phyloP scores from a whole-genome alignment of 306 rosid species.

The Prunus fruticosa region DNA sequence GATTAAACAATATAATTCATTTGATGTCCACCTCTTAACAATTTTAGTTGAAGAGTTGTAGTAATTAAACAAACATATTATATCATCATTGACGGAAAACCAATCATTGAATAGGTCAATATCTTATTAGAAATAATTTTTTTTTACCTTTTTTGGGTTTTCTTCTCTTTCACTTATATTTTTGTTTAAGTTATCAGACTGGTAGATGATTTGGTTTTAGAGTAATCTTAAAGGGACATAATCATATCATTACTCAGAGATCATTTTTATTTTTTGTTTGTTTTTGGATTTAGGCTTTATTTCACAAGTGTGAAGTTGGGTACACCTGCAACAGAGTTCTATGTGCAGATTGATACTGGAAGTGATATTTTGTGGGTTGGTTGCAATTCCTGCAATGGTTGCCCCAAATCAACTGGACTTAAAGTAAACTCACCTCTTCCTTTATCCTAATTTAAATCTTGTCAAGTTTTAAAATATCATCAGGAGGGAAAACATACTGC shows the following conservation, averaged over 20 bases:
- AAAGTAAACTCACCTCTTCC: slow-evolving; percentile 34
- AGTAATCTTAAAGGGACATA: background rate
- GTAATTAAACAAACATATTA: background rate
- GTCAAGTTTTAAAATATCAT: too few species aligned
- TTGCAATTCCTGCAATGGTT: slow-evolving; percentile 66
- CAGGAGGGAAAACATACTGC: too few species aligned
- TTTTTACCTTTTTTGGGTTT: background rate
- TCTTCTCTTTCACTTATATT: background rate
- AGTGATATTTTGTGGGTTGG: slow-evolving; percentile 78
- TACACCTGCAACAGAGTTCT: slow-evolving; percentile 61
- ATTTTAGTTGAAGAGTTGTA: too few species aligned
- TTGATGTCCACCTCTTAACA: background rate
- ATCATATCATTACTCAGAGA: background rate
- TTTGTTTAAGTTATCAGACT: background rate
- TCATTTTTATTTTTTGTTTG: background rate
- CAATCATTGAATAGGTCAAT: background rate
- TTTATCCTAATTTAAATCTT: too few species aligned
- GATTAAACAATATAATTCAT: background rate
- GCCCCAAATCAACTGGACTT: slow-evolving; percentile 65
- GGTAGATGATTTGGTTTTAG: background rate
- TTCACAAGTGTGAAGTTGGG: slow-evolving; percentile 65
- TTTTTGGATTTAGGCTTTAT: slow-evolving; percentile 45
- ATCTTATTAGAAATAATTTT: background rate
- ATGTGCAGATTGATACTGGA: slow-evolving; percentile 82
- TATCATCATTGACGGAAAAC: background rate